Evolutionary conservation across 306 rosid species (phyloP), one percentile per base, ranked within the genome.

Genomic region (Sechiopsis laciniata): DNA sequence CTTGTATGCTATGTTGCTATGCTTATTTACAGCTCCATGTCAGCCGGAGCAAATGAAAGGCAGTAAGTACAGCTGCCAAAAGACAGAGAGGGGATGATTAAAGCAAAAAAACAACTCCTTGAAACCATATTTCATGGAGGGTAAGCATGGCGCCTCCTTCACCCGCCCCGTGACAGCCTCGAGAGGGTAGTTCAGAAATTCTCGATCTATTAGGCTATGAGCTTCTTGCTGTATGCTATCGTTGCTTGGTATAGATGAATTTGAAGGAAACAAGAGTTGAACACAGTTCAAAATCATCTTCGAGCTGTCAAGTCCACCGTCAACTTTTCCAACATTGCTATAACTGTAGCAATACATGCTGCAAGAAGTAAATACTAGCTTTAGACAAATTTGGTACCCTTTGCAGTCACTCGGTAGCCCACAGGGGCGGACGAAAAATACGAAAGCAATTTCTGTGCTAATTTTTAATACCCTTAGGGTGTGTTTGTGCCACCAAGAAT

Each of bases 11-110:
- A 76, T 78, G 80, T 61, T 65, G 69, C 71, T 76, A 71, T 74
- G 48, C 83, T 70, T 76, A 84, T 86, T 69, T 82, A 88, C 93
- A 82, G 74, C 79, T 83, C 78, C 57, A 62, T 59, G 55, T 78
- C 58, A 72, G 74, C 61, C 55, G 78, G 75, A 63, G 79, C 48
- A 74, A 71, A 73, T 76, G 79, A 68, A 59, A 65, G 73, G 67
- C 72, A 78, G 55, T 16, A 61, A 15, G 37, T 32, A 32, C 2
- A 77, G 76, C 87, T 75, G 80, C 83, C 77, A 19, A 57, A 65
- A 67, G 51, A 64, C 50, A 50, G 76, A 62, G 53, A 80, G 77
- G 63, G 75, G 72, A 37, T 37, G 5, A 32, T 32, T 68, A 74
- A 77, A 64, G 71, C 42, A 3, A 40, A 37, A 76, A 53, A 55